These are phyloP conservation scores for Torulaspora quercuum DNA, from an alignment of 805 yeast genomes.

Conservation along the genomic window DNA sequence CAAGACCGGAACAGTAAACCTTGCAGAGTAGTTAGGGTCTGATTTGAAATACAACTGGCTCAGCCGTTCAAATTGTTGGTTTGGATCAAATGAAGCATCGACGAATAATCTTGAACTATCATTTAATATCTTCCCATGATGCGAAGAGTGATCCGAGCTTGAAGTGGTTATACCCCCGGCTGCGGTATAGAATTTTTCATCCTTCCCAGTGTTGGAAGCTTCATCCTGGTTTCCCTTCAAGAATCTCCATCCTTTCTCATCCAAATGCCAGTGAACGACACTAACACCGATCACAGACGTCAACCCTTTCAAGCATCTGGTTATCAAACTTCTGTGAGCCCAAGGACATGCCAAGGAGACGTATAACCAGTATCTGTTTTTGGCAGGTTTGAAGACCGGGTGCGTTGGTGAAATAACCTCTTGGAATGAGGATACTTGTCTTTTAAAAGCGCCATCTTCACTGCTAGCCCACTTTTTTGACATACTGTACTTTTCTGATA, in stretches of 20 bases:
- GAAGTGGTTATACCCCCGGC: conserved; percentile 24
- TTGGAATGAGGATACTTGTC: conserved; percentile 58
- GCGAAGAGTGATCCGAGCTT: conserved; percentile 10
- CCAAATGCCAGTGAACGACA: conserved; percentile 91
- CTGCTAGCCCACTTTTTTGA: conserved; percentile 33
- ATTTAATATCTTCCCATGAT: conserved; percentile 19
- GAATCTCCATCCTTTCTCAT: conserved; percentile 85
- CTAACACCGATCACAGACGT: conserved; percentile 57
- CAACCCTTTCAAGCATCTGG: conserved; percentile 71
- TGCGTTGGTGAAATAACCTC: conserved; percentile 58
- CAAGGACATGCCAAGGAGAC: conserved; percentile 93
- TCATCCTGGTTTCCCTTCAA: conserved; percentile 16
- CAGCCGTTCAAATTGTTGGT: conserved; percentile 57
- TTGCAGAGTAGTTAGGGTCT: conserved; percentile 69
- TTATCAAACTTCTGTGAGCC: conserved; percentile 82
- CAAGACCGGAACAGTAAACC: conserved; percentile 89
- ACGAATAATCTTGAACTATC: conserved; percentile 24
- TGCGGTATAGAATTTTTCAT: conserved; percentile 11
- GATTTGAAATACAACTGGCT: conserved; percentile 73
- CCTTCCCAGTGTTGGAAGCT: conserved; percentile 13
- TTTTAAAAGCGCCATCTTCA: conserved; percentile 52
- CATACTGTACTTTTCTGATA: conserved; percentile 21
- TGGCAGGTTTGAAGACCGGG: conserved; percentile 67
- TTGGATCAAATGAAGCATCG: conserved; percentile 52
- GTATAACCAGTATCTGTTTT: conserved; percentile 78